These are phyloP conservation scores for Eimeria tenella DNA, from an alignment of 169 alveolate genomes.

Conservation along the genomic window DNA sequence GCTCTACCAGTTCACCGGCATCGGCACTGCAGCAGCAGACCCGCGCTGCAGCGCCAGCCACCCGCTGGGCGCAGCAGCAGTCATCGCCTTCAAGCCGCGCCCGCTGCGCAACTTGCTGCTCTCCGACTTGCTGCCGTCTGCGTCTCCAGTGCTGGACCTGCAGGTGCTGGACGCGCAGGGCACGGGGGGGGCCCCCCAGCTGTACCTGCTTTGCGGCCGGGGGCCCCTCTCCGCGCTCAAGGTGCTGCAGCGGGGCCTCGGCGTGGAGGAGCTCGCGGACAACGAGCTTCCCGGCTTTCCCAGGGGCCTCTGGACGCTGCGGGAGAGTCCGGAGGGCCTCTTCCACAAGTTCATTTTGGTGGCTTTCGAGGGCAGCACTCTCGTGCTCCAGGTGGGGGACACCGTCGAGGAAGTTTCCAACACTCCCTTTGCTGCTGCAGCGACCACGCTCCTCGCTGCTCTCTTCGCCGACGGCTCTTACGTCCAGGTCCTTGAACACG, in stretches of 20 bases:
- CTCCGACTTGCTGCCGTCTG: slow-evolving; percentile 94
- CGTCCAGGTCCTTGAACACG: slow-evolving; percentile 75
- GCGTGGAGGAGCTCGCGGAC: slow-evolving; percentile 96
- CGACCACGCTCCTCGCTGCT: slow-evolving; percentile 78
- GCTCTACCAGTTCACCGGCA: slow-evolving; percentile 85
- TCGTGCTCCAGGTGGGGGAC: slow-evolving; percentile 96
- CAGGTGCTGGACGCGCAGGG: slow-evolving; percentile 94
- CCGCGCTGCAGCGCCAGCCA: slow-evolving; percentile 92
- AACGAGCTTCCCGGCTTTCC: slow-evolving; percentile 98
- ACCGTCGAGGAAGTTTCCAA: slow-evolving; percentile 95
- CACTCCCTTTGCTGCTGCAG: slow-evolving; percentile 79
- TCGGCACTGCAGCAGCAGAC: slow-evolving; percentile 85
- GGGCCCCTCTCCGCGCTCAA: slow-evolving; percentile 97
- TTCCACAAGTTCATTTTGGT: slow-evolving; percentile 95
- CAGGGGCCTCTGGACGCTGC: slow-evolving; percentile 96
- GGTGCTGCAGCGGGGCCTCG: slow-evolving; percentile 96
- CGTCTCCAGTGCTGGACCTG: slow-evolving; percentile 97
- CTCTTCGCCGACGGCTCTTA: slow-evolving; percentile 52
- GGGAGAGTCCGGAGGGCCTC: slow-evolving; percentile 81
- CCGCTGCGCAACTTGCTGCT: slow-evolving; percentile 90
- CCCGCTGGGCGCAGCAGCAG: slow-evolving; percentile 91
- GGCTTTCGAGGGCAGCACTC: slow-evolving; percentile 95
- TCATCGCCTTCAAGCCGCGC: slow-evolving; percentile 95
- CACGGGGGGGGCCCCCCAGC: slow-evolving; percentile 90
- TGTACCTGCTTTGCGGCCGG: slow-evolving; percentile 95